Evolutionary conservation across 768 basidiomycete species (phyloP).

Genomic region (Rhizopogon salebrosus): DNA sequence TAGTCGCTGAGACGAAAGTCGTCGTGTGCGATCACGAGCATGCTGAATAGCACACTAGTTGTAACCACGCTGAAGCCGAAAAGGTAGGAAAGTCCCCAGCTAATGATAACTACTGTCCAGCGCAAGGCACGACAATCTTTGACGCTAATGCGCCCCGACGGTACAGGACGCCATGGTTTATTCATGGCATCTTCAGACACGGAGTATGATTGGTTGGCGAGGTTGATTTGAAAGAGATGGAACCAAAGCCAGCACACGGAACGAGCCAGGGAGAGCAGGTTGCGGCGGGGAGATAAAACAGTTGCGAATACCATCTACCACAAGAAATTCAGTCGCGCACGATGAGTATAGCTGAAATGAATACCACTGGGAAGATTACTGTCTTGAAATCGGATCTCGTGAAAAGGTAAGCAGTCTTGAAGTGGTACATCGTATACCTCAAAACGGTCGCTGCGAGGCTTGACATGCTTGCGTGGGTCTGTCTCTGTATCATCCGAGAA

Average conservation of each 20-base stretch:
- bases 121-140: constrained; percentile 20
- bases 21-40: constrained; percentile 23
- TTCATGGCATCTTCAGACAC: constrained; percentile 28
- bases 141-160: constrained; percentile 26
- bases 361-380: constrained; percentile 30
- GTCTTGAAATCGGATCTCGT: constrained; percentile 31
- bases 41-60: constrained; percentile 18
- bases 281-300: constrained; percentile 1
- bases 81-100: constrained; percentile 20
- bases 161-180: constrained; percentile 34
- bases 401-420: constrained; percentile 27
- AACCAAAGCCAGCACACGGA: constrained; percentile 25
- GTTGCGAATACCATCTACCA: constrained; percentile 9
- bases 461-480: no score
- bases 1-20: constrained; percentile 22
- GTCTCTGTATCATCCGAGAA: no score
- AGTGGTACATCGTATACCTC: constrained; percentile 2
- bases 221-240: constrained; percentile 27
- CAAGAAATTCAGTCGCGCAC: not conserved
- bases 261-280: not conserved
- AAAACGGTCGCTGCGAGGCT: no score
- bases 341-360: not conserved
- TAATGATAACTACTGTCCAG: constrained; percentile 25
- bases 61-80: constrained; percentile 12
- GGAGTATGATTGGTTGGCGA: constrained; percentile 28